Percentiles rank a stretch among this genome's conserved stretches.
Conservation (phyloP, 106 monocot genomes). For the Allium sativum region DNA sequence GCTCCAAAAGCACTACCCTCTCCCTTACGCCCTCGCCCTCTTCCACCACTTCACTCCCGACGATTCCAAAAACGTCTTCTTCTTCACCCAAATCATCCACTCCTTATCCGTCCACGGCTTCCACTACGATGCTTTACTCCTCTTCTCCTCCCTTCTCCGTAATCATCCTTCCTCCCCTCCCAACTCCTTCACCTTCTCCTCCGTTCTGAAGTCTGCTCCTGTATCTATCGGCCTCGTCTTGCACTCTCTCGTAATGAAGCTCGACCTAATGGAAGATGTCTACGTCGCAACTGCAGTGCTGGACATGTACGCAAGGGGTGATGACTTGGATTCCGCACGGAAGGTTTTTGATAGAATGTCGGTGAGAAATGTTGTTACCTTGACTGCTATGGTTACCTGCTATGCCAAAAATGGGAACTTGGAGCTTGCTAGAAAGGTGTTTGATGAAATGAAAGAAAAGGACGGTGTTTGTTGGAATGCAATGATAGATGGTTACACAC, state of each 20-base stretch:
- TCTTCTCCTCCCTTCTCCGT: slow-evolving; percentile 51
- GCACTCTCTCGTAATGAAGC: slow-evolving; percentile 51
- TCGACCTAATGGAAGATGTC: slow-evolving; percentile 17
- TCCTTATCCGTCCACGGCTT: slow-evolving; percentile 41
- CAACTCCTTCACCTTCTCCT: slow-evolving; percentile 63
- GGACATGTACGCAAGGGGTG: slow-evolving; percentile 64
- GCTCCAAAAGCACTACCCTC: slow-evolving; percentile 76
- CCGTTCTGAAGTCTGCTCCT: slow-evolving; percentile 47
- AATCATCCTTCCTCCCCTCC: slow-evolving; percentile 18
- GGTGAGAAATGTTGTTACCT: slow-evolving; percentile 25
- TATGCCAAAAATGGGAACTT: slow-evolving; percentile 44
- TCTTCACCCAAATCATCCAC: slow-evolving; percentile 62
- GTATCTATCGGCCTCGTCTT: slow-evolving; percentile 32
- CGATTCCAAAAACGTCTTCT: slow-evolving; percentile 45
- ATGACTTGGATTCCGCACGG: slow-evolving; percentile 35
- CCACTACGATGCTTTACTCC: slow-evolving; percentile 30
- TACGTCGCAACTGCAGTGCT: slow-evolving; percentile 78
- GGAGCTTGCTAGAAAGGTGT: slow-evolving; percentile 34
- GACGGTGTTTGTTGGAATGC: slow-evolving; percentile 71
- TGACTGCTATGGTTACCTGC: slow-evolving; percentile 73
- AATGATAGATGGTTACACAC: slow-evolving; percentile 79
- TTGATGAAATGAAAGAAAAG: slow-evolving; percentile 34
- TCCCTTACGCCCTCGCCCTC: slow-evolving; percentile 45
- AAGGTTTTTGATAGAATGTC: slow-evolving; percentile 51
- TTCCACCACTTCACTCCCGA: slow-evolving; percentile 26